Conservation (phyloP, 108 stramenopile species). For the Pseudonitzschia multiseries region DNA sequence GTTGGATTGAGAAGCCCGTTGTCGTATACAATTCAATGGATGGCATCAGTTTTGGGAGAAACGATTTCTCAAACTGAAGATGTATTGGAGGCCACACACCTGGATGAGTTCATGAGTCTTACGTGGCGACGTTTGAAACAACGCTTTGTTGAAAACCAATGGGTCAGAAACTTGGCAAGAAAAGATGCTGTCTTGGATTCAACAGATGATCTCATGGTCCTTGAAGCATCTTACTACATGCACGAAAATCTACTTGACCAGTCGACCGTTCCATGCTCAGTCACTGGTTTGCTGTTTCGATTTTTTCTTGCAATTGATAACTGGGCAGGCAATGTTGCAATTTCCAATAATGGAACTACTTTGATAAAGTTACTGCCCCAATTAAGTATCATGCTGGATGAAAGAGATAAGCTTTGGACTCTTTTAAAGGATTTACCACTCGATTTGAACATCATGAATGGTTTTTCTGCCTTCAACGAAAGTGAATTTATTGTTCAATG, state of each 20-base stretch:
- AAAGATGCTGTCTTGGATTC: conserved; percentile 1
- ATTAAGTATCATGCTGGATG: conserved; percentile 24
- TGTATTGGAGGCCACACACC: background rate
- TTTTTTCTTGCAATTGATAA: conserved; percentile 63
- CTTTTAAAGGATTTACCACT: conserved; percentile 35
- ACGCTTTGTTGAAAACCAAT: conserved; percentile 21
- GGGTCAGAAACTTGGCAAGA: conserved; percentile 2
- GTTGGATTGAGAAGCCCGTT: conserved; percentile 3
- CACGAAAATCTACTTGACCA: conserved; percentile 53
- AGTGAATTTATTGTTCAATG: conserved; percentile 79
- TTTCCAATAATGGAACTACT: background rate
- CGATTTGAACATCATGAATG: conserved; percentile 10
- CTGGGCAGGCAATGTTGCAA: conserved; percentile 14
- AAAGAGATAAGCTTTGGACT: conserved; percentile 71
- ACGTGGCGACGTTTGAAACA: conserved; percentile 13
- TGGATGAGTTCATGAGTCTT: background rate
- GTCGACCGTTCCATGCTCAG: conserved; percentile 54
- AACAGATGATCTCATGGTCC: conserved; percentile 35
- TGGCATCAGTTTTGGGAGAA: conserved; percentile 6
- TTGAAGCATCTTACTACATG: conserved; percentile 65
- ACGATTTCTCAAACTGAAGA: background rate
- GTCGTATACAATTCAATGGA: conserved; percentile 5
- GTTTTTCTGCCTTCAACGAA: conserved; percentile 48
- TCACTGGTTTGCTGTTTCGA: conserved; percentile 64
- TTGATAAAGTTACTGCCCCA: background rate